A percentile compares a stretch with the other conserved stretches of the same genome.
These are phyloP conservation scores for Trichoderma arundinaceum DNA, from an alignment of 2,329 filamentous ascomycete genomes.

Conservation along the genomic window DNA sequence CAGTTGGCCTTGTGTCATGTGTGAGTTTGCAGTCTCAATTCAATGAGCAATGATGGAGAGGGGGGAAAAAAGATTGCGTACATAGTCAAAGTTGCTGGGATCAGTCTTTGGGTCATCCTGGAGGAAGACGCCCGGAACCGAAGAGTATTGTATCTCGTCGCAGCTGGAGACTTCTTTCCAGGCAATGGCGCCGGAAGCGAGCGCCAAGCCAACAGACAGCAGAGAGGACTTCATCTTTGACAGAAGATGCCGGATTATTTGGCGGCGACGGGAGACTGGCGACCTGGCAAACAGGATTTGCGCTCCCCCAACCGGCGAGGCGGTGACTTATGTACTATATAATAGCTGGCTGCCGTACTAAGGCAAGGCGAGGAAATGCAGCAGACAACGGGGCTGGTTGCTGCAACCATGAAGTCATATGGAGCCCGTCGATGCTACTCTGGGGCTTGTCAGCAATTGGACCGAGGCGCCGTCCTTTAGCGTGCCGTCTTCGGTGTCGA, in stretches of 20 bases:
- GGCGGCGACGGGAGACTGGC: constrained; percentile 8
- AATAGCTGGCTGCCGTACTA: neutral
- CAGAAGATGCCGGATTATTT: neutral
- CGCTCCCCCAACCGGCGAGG: neutral
- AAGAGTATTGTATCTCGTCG: constrained; percentile 62
- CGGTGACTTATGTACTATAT: constrained; percentile 9
- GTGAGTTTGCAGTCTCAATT: constrained; percentile 1
- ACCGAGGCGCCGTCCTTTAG: constrained; percentile 19
- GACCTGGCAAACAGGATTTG: neutral
- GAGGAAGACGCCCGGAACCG: constrained; percentile 66
- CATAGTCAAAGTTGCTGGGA: constrained; percentile 66
- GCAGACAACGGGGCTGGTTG: constrained; percentile 2
- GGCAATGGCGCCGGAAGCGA: constrained; percentile 40
- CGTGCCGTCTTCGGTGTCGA: constrained; percentile 28
- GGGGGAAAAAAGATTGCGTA: constrained; percentile 40
- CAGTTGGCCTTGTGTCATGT: constrained; percentile 52
- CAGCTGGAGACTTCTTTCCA: constrained; percentile 43
- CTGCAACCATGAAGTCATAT: constrained; percentile 19
- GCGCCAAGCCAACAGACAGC: constrained; percentile 40
- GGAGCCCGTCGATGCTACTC: constrained; percentile 21
- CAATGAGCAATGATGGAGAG: constrained; percentile 12
- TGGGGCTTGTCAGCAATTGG: constrained; percentile 28
- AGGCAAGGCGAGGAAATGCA: constrained; percentile 11
- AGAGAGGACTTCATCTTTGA: constrained; percentile 44
- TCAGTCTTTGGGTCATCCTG: constrained; percentile 66